A percentile compares a stretch with the other conserved stretches of the same genome.
phyloP scores from a whole-genome alignment of 805 yeast genomes.

The Jamesozyma jinghongensis region DNA sequence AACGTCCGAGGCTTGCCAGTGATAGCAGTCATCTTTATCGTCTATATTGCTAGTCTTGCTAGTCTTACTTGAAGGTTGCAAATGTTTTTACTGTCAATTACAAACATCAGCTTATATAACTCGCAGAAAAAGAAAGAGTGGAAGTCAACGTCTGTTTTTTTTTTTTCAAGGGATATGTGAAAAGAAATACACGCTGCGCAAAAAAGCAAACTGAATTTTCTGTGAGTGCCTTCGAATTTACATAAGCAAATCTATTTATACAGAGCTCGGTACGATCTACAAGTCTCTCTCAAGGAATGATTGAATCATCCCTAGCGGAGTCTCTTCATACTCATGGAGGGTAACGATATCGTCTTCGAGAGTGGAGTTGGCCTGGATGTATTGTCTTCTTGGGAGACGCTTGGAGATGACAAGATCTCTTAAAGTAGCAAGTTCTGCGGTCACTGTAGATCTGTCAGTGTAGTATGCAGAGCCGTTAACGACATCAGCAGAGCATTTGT shows the following conservation, averaged over 20 bases:
- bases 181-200: too few relatives aligned
- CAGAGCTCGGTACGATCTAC: slow-evolving; percentile 3
- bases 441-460: slow-evolving; percentile 57
- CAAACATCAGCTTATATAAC: too few relatives aligned
- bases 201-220: too few relatives aligned
- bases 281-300: slow-evolving; percentile 58
- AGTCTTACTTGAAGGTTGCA: too few relatives aligned
- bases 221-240: too few relatives aligned
- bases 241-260: too few relatives aligned
- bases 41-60: too few relatives aligned
- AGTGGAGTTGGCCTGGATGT: slow-evolving; percentile 71
- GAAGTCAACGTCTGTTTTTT: not conserved
- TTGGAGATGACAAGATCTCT: slow-evolving; percentile 61
- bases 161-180: too few relatives aligned
- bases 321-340: slow-evolving; percentile 66
- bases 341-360: slow-evolving; percentile 24
- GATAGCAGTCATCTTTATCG: slow-evolving; percentile 3
- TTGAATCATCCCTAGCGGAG: slow-evolving; percentile 67
- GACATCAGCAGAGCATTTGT: slow-evolving; percentile 69
- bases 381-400: slow-evolving; percentile 76
- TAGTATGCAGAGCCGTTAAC: slow-evolving; percentile 56
- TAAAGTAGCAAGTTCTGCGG: slow-evolving; percentile 50
- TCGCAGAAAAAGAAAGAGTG: too few relatives aligned
- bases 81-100: too few relatives aligned
- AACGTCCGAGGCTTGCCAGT: slow-evolving; percentile 10